A percentile compares a stretch with the other conserved stretches of the same genome.
phyloP scores from a whole-genome alignment of 2,329 filamentous ascomycete species.

The Trichocomaceae sp. region DNA sequence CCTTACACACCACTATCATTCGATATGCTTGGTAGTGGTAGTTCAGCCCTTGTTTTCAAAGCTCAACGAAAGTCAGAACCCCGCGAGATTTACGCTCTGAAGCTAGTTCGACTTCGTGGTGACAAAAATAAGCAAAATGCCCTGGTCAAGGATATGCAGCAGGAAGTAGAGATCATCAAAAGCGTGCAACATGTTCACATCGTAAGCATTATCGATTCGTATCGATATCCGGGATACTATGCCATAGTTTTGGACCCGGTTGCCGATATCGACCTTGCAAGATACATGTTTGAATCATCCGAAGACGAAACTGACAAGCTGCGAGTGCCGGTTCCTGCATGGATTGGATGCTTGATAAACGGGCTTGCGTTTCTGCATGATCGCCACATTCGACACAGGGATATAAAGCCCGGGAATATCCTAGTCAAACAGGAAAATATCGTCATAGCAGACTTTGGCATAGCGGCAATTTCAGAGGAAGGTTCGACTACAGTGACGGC shows the following conservation, averaged over 20 bases:
- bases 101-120: neutral
- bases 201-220: neutral
- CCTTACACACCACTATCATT: neutral
- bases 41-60: neutral
- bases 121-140: neutral
- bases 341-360: neutral
- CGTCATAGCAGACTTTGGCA: neutral
- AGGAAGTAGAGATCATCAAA: neutral
- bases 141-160: neutral
- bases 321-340: neutral
- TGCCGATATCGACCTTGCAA: neutral
- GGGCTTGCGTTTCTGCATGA: neutral
- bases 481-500: neutral
- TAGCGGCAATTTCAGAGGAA: neutral
- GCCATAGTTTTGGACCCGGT: neutral
- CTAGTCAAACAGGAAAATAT: neutral
- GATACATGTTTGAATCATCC: neutral
- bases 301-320: neutral
- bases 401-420: neutral
- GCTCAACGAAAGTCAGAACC: neutral
- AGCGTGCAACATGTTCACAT: neutral
- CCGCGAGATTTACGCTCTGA: neutral
- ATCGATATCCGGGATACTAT: neutral
- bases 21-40: neutral
- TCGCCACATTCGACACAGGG: neutral